Conservation (phyloP, 129 eudicot genomes). For the Rutidosis leptorrhynchoides region DNA sequence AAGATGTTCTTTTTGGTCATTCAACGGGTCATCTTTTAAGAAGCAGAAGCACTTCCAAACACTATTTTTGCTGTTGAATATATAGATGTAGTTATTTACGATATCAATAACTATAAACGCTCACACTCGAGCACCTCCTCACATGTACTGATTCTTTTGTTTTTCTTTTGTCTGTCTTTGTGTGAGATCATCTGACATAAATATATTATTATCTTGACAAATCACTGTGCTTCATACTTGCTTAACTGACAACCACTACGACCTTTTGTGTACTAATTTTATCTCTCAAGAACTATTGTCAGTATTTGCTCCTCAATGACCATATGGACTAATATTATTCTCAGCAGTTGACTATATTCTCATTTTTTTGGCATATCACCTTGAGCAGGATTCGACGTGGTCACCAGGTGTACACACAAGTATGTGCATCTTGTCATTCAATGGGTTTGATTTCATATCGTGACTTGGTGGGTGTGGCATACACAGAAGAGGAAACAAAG, state of each 20-base stretch:
- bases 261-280: not conserved
- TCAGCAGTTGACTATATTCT: slow-evolving; percentile 13
- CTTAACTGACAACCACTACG: slow-evolving; percentile 11
- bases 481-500: slow-evolving; percentile 91
- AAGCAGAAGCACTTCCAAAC: slow-evolving; percentile 9
- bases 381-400: slow-evolving; percentile 87
- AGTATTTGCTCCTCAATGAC: not conserved
- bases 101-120: not conserved
- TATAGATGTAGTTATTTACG: no score
- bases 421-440: slow-evolving; percentile 93
- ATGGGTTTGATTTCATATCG: slow-evolving; percentile 86
- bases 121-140: not conserved
- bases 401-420: slow-evolving; percentile 91
- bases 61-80: not conserved
- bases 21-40: not conserved
- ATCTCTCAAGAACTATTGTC: slow-evolving; percentile 1
- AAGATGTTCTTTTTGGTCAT: not conserved
- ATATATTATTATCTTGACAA: not conserved
- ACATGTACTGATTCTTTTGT: not conserved
- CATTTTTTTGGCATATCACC: slow-evolving; percentile 6
- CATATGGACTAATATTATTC: not conserved
- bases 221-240: slow-evolving; percentile 9
- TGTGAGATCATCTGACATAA: not conserved
- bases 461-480: slow-evolving; percentile 92
- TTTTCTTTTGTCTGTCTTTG: not conserved